phyloP scores from a whole-genome alignment of 2,329 filamentous ascomycete genomes.

The Talaromyces albobiverticillius region DNA sequence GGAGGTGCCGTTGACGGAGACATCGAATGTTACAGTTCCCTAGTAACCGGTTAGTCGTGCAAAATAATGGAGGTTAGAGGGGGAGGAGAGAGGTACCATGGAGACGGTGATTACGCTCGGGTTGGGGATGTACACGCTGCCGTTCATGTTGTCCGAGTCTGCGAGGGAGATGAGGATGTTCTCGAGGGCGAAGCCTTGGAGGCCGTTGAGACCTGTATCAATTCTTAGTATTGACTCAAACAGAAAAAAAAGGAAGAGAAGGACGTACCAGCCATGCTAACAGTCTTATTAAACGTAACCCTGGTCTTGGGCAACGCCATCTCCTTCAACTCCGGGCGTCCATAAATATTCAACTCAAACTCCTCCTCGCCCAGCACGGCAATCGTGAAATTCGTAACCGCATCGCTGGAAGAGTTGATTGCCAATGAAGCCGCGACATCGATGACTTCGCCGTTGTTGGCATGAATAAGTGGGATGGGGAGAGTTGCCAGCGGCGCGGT shows the following conservation, averaged over 20 bases:
- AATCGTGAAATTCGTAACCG: slow-evolving; percentile 51
- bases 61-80: background rate
- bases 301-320: slow-evolving; percentile 48
- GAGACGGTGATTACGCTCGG: slow-evolving; percentile 56
- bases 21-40: slow-evolving; percentile 57
- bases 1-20: slow-evolving; percentile 45
- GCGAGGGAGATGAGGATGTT: slow-evolving; percentile 46
- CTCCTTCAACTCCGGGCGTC: slow-evolving; percentile 52
- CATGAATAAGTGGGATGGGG: slow-evolving; percentile 45
- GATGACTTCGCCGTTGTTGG: slow-evolving; percentile 41
- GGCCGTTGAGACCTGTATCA: slow-evolving; percentile 53
- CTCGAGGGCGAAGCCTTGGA: slow-evolving; percentile 51
- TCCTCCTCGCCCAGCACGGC: slow-evolving; percentile 49
- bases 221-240: background rate
- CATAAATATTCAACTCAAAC: slow-evolving; percentile 50
- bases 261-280: slow-evolving; percentile 55
- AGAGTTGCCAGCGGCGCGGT: slow-evolving; percentile 44
- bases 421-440: slow-evolving; percentile 44
- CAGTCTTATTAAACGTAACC: slow-evolving; percentile 56
- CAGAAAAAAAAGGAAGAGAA: background rate
- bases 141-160: slow-evolving; percentile 51
- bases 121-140: slow-evolving; percentile 57
- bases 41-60: background rate
- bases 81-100: slow-evolving; percentile 37
- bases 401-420: slow-evolving; percentile 39